Evolutionary conservation across 352 stramenopile genomes (phyloP), one percentile per base, ranked within the genome.

Genomic region (Pythium brassicae): DNA sequence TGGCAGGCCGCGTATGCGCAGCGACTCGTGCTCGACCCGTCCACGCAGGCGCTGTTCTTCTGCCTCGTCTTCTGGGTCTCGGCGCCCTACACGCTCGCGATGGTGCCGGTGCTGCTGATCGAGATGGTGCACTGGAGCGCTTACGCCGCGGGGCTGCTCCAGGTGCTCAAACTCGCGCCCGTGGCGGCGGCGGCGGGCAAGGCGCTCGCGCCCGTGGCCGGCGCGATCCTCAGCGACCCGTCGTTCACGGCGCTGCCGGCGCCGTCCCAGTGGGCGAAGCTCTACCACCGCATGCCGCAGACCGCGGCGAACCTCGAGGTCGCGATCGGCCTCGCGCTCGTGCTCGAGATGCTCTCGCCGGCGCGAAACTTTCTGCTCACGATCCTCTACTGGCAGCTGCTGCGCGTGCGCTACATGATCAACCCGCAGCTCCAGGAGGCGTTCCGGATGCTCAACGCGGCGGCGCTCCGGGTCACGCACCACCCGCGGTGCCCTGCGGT

Each of bases 331-430:
- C 49, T 96, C 8, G 70, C 77, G 35, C 63, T 96, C 29, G 56
- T 94, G 32, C 20, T 96, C n/a, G 82, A 96, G 69, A 62, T 95
- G 67, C 70, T 96, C 57, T 83, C 78, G 53, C 86, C 87, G 2
- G 72, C 79, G 37, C 80, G 87, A 60, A 96, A 94, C 71, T 89
- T 96, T 40, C 53, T 96, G 66, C 70, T 94, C 48, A 71, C 88
- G 20, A 71, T 96, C 62, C 69, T 94, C 57, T 95, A 92, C 76
- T 96, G 87, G 87, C 87, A 96, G 71, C 73, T 94, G 55, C 67
- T 96, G 52, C 87, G 87, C 51, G 83, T 96, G 68, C 85, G 87
- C 61, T 96, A 96, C 75, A 96, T 96, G 87, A 89, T 94, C 68
- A 93, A 83, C 43, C 82, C 83, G 50, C 78, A 88, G 63, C 68